Evolutionary conservation across 441 rosid genomes (phyloP).

Genomic region (Hypseocharis bilobata): DNA sequence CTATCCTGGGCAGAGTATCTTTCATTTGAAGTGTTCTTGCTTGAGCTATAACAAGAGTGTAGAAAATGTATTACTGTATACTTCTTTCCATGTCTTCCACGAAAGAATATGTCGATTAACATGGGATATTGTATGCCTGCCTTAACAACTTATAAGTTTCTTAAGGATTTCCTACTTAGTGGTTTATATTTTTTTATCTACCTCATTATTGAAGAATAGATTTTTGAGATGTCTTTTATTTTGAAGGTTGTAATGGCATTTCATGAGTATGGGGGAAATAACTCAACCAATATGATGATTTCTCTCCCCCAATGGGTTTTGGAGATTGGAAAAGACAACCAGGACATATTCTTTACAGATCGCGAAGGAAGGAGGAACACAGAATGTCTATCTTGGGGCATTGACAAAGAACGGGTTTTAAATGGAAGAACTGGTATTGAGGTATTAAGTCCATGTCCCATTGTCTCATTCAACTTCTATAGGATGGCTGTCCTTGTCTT

Average conservation of each 20-base stretch:
- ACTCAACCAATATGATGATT: slow-evolving; percentile 35
- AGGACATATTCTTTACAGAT: slow-evolving; percentile 59
- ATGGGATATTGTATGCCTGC: background rate
- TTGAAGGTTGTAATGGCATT: slow-evolving; percentile 72
- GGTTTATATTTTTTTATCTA: background rate
- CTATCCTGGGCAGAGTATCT: background rate
- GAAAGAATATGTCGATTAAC: background rate
- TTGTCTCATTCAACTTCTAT: background rate
- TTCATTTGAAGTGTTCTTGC: background rate
- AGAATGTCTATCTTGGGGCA: slow-evolving; percentile 61
- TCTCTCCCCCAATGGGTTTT: slow-evolving; percentile 62
- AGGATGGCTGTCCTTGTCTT: background rate
- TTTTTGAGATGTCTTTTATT: slow-evolving; percentile 21
- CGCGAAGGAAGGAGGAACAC: slow-evolving; percentile 58
- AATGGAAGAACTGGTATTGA: slow-evolving; percentile 69
- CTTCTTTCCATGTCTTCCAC: background rate
- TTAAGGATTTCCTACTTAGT: background rate
- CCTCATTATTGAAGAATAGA: slow-evolving; percentile 9
- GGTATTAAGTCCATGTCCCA: slow-evolving; percentile 27
- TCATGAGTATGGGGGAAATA: slow-evolving; percentile 57
- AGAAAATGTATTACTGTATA: background rate
- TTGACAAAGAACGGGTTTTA: slow-evolving; percentile 60
- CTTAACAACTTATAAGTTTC: background rate
- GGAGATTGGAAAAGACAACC: slow-evolving; percentile 61
- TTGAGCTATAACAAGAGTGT: background rate